Evolutionary conservation across 257 asterid genomes (phyloP).

Genomic region (Perilla frutescens): DNA sequence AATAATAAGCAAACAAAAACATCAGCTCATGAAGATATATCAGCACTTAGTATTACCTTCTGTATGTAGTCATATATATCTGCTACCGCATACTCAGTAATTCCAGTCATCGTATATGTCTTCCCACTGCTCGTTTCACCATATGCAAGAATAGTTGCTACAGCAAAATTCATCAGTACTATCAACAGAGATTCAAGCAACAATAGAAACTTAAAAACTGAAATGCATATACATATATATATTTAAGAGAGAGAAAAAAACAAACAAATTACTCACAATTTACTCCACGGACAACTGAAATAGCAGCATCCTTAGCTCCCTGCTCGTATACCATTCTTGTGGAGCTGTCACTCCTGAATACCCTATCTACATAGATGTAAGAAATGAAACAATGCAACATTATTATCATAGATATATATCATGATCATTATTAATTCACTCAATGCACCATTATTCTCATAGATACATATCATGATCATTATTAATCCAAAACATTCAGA

Average conservation of each 20-base stretch:
- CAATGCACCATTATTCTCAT: background rate
- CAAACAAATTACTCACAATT: conserved; percentile 58
- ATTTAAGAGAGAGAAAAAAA: background rate
- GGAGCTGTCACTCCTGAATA: conserved; percentile 68
- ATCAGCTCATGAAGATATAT: background rate
- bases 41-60: conserved; percentile 49
- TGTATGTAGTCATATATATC: conserved; percentile 74
- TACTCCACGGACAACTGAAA: conserved; percentile 79
- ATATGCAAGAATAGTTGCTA: conserved; percentile 86
- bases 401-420: conserved; percentile 1
- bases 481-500: background rate
- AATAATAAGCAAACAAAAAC: conserved; percentile 13
- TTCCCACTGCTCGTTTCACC: conserved; percentile 96
- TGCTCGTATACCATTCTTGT: conserved; percentile 84
- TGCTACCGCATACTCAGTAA: conserved; percentile 74
- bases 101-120: conserved; percentile 92
- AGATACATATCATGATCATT: background rate
- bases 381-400: background rate
- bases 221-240: background rate
- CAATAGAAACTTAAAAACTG: background rate
- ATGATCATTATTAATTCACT: background rate
- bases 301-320: conserved; percentile 80
- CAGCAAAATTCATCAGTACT: conserved; percentile 26
- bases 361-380: conserved; percentile 60
- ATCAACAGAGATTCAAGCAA: background rate